These are phyloP conservation scores for Coemansia pectinata DNA, from an alignment of 192 early-diverging fungal genomes.

Conservation along the genomic window DNA sequence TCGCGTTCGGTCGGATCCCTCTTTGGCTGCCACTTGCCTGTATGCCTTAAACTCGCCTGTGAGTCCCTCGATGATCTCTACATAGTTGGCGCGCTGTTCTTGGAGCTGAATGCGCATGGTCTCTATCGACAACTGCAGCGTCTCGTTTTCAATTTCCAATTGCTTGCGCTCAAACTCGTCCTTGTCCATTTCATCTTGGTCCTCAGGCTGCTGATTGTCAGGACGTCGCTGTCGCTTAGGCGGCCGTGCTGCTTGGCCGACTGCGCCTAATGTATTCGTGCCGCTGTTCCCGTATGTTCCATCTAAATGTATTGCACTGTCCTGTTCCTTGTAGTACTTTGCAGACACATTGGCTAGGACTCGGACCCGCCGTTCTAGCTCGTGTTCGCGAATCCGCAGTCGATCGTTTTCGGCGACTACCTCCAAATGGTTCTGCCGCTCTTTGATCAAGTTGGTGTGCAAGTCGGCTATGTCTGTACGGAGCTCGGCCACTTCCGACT, in stretches of 20 bases:
- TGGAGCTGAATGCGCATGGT: conserved; percentile 56
- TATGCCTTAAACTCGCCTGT: conserved; percentile 35
- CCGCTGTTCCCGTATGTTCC: conserved; percentile 2
- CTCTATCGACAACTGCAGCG: conserved; percentile 46
- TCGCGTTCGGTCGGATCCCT: conserved; percentile 24
- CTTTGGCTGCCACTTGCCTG: conserved; percentile 20
- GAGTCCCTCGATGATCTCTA: conserved; percentile 51
- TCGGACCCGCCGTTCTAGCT: conserved; percentile 45
- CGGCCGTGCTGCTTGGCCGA: conserved; percentile 26
- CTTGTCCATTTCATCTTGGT: conserved; percentile 14
- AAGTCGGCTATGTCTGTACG: conserved; percentile 34
- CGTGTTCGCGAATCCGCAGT: conserved; percentile 48
- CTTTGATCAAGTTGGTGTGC: conserved; percentile 37
- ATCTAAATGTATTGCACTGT: conserved; percentile 5
- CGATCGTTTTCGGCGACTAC: conserved; percentile 50
- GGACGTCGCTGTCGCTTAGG: conserved; percentile 35
- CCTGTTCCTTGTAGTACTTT: conserved; percentile 39
- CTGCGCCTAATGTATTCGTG: neutral
- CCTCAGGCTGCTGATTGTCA: neutral
- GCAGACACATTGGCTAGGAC: conserved; percentile 36
- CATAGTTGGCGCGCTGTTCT: conserved; percentile 50
- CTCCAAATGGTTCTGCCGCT: conserved; percentile 47
- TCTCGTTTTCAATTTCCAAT: conserved; percentile 52
- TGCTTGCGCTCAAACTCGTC: conserved; percentile 35
- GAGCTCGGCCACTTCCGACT: conserved; percentile 37